Evolutionary conservation across 306 rosid genomes (phyloP), one percentile per base, ranked within the genome.

Genomic region (Acacia melanoxylon): DNA sequence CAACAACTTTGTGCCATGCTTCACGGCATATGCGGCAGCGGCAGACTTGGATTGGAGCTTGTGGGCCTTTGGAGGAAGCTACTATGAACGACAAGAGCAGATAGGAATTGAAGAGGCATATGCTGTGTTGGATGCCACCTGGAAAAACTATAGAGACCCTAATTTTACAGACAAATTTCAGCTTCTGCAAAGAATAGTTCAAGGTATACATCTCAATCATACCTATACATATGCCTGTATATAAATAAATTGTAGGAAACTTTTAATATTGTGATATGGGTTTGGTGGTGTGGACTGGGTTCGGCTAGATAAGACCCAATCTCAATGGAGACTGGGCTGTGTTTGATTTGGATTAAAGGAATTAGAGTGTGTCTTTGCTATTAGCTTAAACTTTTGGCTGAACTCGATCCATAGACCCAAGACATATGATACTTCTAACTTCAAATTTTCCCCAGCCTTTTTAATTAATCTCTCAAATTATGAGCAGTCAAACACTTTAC

Each of bases 1-100:
- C 7, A 86, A 86, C 46, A 77, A 83, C 8, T 90, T 48, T 77
- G 14, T 86, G 20, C 83, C 82, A 1, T 84, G 93, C 80, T 62
- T 88, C 12, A 24, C 63, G 68, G 72, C 91, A 0, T 77, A 59
- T 9, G 82, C 84, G n/a, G 83, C 81, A 4, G 72, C 62, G 0
- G 71, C 73, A 14, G 91, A 90, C 73, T 49, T 90, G 75, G 93
- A 88, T 40, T 90, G 91, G 89, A 81, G 83, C 31, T 73, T 86
- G 74, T 88, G 79, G 82, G 61, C 90, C 33, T 87, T 85, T 33
- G 83, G 73, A 74, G 91, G 93, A 78, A 84, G 82, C 69, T 90
- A 90, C 61, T 82, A 84, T 72, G 73, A 8, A 6, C 85, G 84
- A 63, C 73, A 86, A 81, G 89, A 85, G 2, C 51, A 12, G 0